Conservation (phyloP, 768 basidiomycete genomes). For the Lentinula sp. region DNA sequence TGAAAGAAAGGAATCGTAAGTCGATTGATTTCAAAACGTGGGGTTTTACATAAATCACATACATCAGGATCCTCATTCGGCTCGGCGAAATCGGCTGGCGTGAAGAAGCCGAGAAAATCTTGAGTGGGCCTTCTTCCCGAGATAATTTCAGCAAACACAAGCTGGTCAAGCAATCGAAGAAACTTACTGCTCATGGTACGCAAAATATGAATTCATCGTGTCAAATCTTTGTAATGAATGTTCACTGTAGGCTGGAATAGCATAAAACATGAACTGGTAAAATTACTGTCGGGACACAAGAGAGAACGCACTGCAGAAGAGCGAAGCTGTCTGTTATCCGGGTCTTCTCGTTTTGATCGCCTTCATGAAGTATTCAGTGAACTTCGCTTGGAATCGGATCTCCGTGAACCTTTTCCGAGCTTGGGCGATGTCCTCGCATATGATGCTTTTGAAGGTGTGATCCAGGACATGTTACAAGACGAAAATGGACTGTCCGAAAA, state of each 20-base stretch:
- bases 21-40: neutral
- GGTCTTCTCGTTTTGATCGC: neutral
- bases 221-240: neutral
- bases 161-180: neutral
- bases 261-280: neutral
- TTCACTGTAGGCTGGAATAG: neutral
- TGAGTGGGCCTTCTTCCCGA: neutral
- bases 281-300: neutral
- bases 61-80: neutral
- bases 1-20: neutral
- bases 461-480: neutral
- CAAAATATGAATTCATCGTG: neutral
- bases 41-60: no score
- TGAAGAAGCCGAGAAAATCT: neutral
- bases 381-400: neutral
- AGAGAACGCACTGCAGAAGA: neutral
- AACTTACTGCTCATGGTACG: constrained; percentile 4
- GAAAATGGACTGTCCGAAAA: neutral
- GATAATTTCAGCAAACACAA: neutral
- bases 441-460: neutral
- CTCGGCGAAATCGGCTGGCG: constrained; percentile 1
- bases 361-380: neutral
- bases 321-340: neutral
- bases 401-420: neutral
- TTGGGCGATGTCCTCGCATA: neutral